A percentile compares a stretch with the other conserved stretches of the same genome.
phyloP scores from a whole-genome alignment of 306 rosid species.

The Ormosia emarginata region DNA sequence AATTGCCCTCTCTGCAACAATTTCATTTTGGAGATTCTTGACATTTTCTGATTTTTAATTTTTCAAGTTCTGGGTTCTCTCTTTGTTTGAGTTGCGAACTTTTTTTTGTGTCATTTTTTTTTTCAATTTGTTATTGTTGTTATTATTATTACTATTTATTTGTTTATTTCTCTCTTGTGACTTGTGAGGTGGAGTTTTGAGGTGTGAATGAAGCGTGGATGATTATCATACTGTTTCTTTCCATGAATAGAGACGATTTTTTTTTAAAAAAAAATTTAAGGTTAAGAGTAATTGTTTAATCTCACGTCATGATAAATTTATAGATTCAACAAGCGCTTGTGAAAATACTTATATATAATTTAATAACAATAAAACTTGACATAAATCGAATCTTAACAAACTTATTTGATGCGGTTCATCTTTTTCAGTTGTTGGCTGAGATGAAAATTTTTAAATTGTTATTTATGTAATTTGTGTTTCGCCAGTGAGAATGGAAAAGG shows the following conservation, averaged over 20 bases:
- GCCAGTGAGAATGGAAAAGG: background rate
- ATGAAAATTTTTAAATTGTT: background rate
- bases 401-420: too few relatives aligned
- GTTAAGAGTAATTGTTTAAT: too few relatives aligned
- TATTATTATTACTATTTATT: background rate
- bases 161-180: background rate
- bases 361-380: too few relatives aligned
- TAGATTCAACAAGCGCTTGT: too few relatives aligned
- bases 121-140: background rate
- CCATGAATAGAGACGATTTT: background rate
- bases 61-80: background rate
- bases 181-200: background rate
- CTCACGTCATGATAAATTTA: too few relatives aligned
- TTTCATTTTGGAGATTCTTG: slow-evolving; percentile 75
- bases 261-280: too few relatives aligned
- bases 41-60: slow-evolving; percentile 48
- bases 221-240: background rate
- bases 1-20: slow-evolving; percentile 80
- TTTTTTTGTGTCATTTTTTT: background rate
- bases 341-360: too few relatives aligned
- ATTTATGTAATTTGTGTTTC: background rate
- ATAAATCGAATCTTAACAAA: too few relatives aligned
- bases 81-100: background rate
- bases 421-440: too few relatives aligned
- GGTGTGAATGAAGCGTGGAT: background rate